phyloP scores from a whole-genome alignment of 1,284 basidiomycete genomes.

The Exobasidium cylindrosporum region DNA sequence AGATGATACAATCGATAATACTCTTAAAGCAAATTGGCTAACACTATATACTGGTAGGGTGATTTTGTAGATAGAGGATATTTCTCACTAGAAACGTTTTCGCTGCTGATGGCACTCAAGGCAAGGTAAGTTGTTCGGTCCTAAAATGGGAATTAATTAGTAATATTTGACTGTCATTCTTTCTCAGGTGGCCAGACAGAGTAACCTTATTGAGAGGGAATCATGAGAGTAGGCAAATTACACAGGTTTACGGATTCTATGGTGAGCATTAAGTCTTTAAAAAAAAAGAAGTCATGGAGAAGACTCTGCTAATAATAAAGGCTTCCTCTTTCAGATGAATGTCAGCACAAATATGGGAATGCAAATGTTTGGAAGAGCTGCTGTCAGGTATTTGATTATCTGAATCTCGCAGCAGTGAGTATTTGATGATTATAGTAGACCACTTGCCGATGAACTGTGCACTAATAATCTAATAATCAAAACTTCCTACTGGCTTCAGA shows the following conservation, averaged over 20 bases:
- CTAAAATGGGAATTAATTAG: not conserved
- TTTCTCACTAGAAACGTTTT: conserved; percentile 93
- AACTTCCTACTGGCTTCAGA: conserved; percentile 65
- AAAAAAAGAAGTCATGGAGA: no score
- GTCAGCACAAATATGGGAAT: conserved; percentile 92
- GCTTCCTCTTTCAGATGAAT: conserved; percentile 63
- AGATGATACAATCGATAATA: no score
- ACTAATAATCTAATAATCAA: not conserved
- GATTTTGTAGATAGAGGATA: conserved; percentile 97
- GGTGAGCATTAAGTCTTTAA: no score
- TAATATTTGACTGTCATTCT: not conserved
- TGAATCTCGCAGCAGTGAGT: conserved; percentile 72
- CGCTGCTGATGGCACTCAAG: conserved; percentile 81
- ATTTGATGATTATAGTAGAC: no score
- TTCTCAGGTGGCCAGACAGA: conserved; percentile 77
- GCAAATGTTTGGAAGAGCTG: conserved; percentile 93
- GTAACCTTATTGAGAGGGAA: conserved; percentile 89
- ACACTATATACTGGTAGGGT: no score
- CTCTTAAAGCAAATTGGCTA: no score
- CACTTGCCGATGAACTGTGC: not conserved
- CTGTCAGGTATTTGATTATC: conserved; percentile 89
- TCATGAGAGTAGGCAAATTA: conserved; percentile 93
- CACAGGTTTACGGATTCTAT: conserved; percentile 97
- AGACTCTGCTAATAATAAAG: conserved; percentile 57
- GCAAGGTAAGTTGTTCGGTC: conserved; percentile 60